Evolutionary conservation across 306 rosid species (phyloP).

Genomic region (Rosa persica): DNA sequence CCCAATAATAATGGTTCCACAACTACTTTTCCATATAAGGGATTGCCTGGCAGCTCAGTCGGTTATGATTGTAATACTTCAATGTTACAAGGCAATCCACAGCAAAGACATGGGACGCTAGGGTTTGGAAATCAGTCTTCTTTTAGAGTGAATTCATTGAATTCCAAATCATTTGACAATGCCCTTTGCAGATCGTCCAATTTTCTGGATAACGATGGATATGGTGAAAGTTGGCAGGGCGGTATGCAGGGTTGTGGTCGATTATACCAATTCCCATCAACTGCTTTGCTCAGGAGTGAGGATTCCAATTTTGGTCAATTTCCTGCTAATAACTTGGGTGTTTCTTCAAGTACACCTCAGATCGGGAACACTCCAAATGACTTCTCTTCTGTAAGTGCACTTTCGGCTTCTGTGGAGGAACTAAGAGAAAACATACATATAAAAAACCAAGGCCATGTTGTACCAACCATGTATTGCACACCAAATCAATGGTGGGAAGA

Average conservation of each 20-base stretch:
- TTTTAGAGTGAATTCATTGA: constrained; percentile 21
- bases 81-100: constrained; percentile 48
- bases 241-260: constrained; percentile 48
- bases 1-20: constrained; percentile 29
- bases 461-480: constrained; percentile 29
- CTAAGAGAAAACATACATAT: constrained; percentile 27
- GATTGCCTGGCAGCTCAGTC: constrained; percentile 24
- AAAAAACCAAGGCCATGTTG: constrained; percentile 40
- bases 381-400: constrained; percentile 43
- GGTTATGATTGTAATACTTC: constrained; percentile 36
- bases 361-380: constrained; percentile 35
- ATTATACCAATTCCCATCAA: constrained; percentile 47
- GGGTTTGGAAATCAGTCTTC: constrained; percentile 40
- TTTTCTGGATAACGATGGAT: constrained; percentile 48
- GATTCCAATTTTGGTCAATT: constrained; percentile 40
- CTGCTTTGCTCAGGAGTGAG: constrained; percentile 44
- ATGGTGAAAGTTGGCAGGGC: constrained; percentile 34
- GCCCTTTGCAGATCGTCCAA: constrained; percentile 43
- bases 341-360: constrained; percentile 33
- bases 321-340: constrained; percentile 37
- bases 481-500: constrained; percentile 52
- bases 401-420: constrained; percentile 40
- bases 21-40: constrained; percentile 34
- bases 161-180: constrained; percentile 27
- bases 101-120: not conserved